These are phyloP conservation scores for Lophiotrema nucula DNA, from an alignment of 495 filamentous ascomycete species.

Conservation along the genomic window DNA sequence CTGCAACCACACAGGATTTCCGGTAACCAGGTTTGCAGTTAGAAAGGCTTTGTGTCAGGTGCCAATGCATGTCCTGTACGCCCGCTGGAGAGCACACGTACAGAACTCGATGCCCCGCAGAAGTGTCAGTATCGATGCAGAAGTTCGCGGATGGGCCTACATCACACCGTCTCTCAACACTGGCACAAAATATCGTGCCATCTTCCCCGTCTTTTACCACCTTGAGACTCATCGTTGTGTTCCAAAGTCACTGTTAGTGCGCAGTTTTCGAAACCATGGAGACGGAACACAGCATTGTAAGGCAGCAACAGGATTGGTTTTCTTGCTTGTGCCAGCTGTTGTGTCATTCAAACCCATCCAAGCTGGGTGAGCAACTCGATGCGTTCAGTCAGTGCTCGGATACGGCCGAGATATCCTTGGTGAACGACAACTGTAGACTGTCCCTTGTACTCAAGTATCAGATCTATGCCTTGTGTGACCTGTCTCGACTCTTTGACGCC, in stretches of 20 bases:
- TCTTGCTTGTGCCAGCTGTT: too few relatives aligned
- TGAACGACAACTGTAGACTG: not conserved
- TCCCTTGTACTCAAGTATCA: not conserved
- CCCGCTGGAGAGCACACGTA: slow-evolving; percentile 6
- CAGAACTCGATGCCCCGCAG: slow-evolving; percentile 17
- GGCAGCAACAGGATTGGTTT: not conserved
- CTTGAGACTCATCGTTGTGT: not conserved
- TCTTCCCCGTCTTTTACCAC: not conserved
- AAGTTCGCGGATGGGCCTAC: not conserved
- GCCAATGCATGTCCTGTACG: slow-evolving; percentile 20
- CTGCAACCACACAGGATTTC: slow-evolving; percentile 25
- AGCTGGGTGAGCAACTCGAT: too few relatives aligned
- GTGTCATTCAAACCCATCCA: too few relatives aligned
- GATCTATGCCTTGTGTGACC: not conserved
- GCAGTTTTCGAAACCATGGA: slow-evolving; percentile 13
- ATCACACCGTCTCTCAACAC: not conserved
- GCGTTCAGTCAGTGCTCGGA: too few relatives aligned
- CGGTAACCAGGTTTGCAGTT: slow-evolving; percentile 30
- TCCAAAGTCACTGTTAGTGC: not conserved
- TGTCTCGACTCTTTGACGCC: slow-evolving; percentile 10
- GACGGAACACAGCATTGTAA: slow-evolving; percentile 9
- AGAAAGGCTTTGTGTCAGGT: slow-evolving; percentile 30
- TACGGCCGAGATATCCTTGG: too few relatives aligned
- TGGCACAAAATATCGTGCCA: not conserved
- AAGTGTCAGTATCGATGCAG: slow-evolving; percentile 6